Conservation (phyloP, 177 flowering plant species). For the Telopea speciosissima region DNA sequence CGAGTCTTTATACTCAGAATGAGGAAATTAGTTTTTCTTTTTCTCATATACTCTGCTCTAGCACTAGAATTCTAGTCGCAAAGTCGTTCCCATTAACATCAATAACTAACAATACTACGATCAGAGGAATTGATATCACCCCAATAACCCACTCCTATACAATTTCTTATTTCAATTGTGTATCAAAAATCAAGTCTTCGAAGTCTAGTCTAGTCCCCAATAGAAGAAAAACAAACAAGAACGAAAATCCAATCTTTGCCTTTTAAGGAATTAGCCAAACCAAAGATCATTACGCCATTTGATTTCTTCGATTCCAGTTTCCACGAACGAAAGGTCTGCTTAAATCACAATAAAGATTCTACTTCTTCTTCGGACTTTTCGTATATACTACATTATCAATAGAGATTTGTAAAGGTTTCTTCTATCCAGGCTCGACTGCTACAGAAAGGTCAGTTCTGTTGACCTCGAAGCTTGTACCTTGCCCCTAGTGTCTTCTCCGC, state of each 20-base stretch:
- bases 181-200: neutral
- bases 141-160: no score
- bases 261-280: neutral
- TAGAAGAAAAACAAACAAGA: neutral
- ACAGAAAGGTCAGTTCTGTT: neutral
- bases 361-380: neutral
- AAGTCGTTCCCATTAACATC: neutral
- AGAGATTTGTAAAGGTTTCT: neutral
- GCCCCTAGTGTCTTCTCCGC: neutral
- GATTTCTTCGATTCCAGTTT: neutral
- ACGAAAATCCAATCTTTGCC: neutral
- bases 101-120: neutral
- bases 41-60: no score
- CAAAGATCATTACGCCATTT: neutral
- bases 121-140: no score
- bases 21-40: neutral
- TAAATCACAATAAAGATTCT: neutral
- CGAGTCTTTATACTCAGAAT: neutral
- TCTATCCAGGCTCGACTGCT: neutral
- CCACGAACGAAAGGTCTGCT: neutral
- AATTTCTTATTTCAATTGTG: neutral
- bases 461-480: neutral
- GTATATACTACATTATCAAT: neutral
- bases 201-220: neutral
- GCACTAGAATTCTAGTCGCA: neutral